Evolutionary conservation across 768 basidiomycete species (phyloP), one percentile per base, ranked within the genome.

Genomic region (Agaricus blazei): DNA sequence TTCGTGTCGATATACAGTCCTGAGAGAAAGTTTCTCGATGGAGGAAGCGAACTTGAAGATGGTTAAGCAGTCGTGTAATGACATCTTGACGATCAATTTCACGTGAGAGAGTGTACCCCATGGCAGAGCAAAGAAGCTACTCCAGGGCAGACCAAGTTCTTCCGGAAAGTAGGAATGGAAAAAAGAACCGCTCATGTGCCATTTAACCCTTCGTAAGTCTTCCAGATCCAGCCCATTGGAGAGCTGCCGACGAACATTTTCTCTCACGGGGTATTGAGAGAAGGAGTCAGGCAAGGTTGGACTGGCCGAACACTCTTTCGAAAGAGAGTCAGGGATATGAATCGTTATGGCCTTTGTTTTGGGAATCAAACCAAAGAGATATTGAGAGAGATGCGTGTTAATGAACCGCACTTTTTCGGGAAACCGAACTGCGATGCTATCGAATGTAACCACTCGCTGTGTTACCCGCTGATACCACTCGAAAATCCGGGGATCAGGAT

Each of bases 81-180:
- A 29, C 37, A 48, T 49, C 27, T 27, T 15, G 11, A 55, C 14
- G 9, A 28, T 28, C 19, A 55, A 23, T 26, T 38, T 31, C 26
- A 55, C 52, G n/a, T 28, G 43, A 23, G 47, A 48, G 41, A 49
- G 54, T 36, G 34, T 47, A 15, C 7, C 27, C 54, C 54, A 55
- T 12, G 54, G 47, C 19, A 55, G 38, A 19, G 29, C 40, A 24
- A 27, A 40, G 2, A 55, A 40, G 28, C 47, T 55, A 24, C n/a
- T 48, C 54, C 54, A 55, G 11, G 54, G 54, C 42, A 55, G 47
- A 15, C 14, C 9, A 29, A 55, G 37, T 14, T 9, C 40, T 2
- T 7, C 14, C 4, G 54, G 37, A 24, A 55, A 24, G 9, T 31
- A 41, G 3, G 23, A n/a, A 7, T 26, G n/a, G 28, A 55, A 55